Base-by-base conservation (phyloP, 306 rosid genomes). In the Arachis stenosperma region DNA sequence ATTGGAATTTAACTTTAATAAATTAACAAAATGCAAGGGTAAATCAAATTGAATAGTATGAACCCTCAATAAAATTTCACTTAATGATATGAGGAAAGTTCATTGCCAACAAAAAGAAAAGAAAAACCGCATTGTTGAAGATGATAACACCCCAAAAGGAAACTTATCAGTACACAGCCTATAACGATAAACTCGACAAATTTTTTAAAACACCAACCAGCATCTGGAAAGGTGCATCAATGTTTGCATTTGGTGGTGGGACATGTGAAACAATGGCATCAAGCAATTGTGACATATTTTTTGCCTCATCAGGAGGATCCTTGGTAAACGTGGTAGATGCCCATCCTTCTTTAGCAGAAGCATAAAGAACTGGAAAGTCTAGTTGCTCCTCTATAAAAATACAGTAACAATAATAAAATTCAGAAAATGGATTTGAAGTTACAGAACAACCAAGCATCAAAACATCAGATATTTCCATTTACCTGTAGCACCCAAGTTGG, bases 321-420 rank as follows among this genome's bases (percentile, higher is more conserved):
- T 89, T 94, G 71, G 97, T 94, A 84, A 81, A 91, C 40, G 85
- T 78, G 71, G 81, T 75, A 8, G 99, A 89, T 53, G 97, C 91
- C 99, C 99, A 94, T 80, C 99, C 99, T 80, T 94, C 99, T 84
- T 91, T 94, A 73, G 99, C 99, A 79, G 99, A 94, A 71, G 97
- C 96, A 83, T 94, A 94, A 53, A 94, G 88, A 85, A 91, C 99
- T 8, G 99, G 97, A 76, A 94, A 94, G 83, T 94, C 99, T 51
- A 94, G 90, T 80, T 94, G 99, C 80, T 91, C 99, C 97, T 94
- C 99, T 91, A 81, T 15, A 74, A 56, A 75, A 36, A 68, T 74
- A 75, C 65, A 51, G 67, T 53, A 70, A 75, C 4, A 66, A 61
- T 47, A 37, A 67, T n/a, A 36, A 66, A 36, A 74, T 46, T 65